Base-by-base conservation (phyloP, 2,329 filamentous ascomycete species). In the Alternaria novae-zelandiae region DNA sequence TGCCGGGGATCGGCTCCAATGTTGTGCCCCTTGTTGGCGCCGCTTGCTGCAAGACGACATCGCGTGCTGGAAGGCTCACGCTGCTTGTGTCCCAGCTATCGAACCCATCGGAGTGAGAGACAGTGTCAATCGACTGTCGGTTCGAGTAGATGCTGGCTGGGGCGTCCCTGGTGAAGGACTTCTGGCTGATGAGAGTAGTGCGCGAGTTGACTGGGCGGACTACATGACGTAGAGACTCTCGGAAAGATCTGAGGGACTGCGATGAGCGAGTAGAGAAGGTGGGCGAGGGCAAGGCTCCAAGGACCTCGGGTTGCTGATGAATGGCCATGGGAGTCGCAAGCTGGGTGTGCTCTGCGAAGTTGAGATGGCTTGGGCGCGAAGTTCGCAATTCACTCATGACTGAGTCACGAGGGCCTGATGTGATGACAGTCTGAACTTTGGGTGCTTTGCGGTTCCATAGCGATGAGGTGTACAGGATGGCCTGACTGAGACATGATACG, bases 51-150 rank as follows among this genome's bases (percentile, higher is more conserved):
- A 74, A 53, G 20, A 74, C 13, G 82, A 82, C 23, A 69, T 89
- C 86, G 26, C 88, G 85, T 68, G 85, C 86, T 67, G 89, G 86
- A 3, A 86, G 80, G 69, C 90, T 89, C 3, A 92, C 88, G 0
- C 84, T 83, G 0, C 89, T 91, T 0, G 89, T 92, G 72, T 93
- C 90, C 91, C 91, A 93, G 3, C 86, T 89, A 70, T 93, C 91
- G 71, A 93, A 93, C 2, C 87, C 87, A 64, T 91, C 89, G 3
- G 79, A 76, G 30, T 80, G 80, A 25, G 81, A 76, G 17, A 75
- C 64, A n/a, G 74, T 77, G 45, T 80, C 77, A 21, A 80, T 58
- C 6, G 80, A 75, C 46, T 73, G 68, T 44, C 65, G 66, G 59
- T 79, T 75, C 7, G 79, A 79, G 30, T 80, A 73, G 28, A 79